Evolutionary conservation across 352 stramenopile species (phyloP), one percentile per base, ranked within the genome.

Genomic region (Discostella stelligera): DNA sequence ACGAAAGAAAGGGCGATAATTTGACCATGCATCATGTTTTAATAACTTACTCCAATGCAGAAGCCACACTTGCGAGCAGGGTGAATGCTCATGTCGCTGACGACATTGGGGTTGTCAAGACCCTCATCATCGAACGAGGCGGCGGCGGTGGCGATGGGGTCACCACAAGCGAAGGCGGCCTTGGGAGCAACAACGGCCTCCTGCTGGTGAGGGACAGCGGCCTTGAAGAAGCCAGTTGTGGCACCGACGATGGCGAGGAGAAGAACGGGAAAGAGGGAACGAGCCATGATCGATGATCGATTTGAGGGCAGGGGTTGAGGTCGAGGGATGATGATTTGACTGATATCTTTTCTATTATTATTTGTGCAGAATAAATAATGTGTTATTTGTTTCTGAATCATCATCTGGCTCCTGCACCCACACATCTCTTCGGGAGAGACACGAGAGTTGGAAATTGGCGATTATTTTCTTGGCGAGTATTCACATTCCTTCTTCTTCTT

Each of bases 61-160:
- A 88, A 88, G 27, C 81, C 81, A 27, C 71, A 89, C 65, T 89
- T 89, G 64, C 82, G 71, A 30, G 79, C 66, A 37, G 82, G 82
- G 23, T 69, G 59, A 41, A 85, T 82, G 68, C 84, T 87, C 5
- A 59, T 60, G 59, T 87, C 80, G n/a, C 62, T 73, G 9, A 60
- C 60, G 27, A 87, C 74, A 20, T 75, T 59, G 53, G 66, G 50
- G 50, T 87, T 87, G 41, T 87, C 80, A 11, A 85, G 52, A 25
- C 62, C 77, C 16, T 65, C 60, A 58, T 79, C 56, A 60, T n/a
- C n/a, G n/a, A n/a, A 55, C 8, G 71, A 61, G 14, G 52, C 18
- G 5, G 21, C 25, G 13, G 21, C 50, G 37, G 65, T 23, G 0
- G 64, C 61, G 18, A 76, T 59, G 55, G 74, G 66, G 13, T 53